Evolutionary conservation across 1,284 basidiomycete genomes (phyloP).

Genomic region (Ganoderma resinaceum): DNA sequence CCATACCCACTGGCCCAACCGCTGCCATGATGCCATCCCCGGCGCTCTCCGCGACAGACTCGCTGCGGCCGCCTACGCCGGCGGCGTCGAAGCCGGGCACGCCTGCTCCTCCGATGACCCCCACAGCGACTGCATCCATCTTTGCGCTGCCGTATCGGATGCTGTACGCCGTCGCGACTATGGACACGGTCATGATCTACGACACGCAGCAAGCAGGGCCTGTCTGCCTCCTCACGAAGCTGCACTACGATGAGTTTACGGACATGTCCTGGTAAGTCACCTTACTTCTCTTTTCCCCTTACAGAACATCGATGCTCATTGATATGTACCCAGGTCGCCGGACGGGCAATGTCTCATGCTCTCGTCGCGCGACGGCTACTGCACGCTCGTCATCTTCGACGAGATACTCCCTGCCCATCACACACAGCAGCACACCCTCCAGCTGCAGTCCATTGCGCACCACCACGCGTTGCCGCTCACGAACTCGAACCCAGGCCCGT

Average conservation of each 20-base stretch:
- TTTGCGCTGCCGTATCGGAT: conserved; percentile 95
- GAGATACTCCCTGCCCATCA: conserved; percentile 89
- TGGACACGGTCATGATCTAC: conserved; percentile 95
- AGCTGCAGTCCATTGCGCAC: conserved; percentile 87
- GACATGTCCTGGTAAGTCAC: conserved; percentile 90
- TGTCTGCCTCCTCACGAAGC: conserved; percentile 90
- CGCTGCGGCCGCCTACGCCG: conserved; percentile 60
- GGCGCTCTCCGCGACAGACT: conserved; percentile 62
- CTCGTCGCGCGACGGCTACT: conserved; percentile 96
- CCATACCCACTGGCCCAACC: conserved; percentile 48
- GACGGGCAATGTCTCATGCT: conserved; percentile 95
- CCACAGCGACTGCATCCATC: conserved; percentile 60
- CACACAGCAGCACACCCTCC: conserved; percentile 87
- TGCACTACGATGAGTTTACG: conserved; percentile 98
- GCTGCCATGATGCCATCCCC: conserved; percentile 57
- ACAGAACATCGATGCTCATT: conserved; percentile 3
- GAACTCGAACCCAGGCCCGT: conserved; percentile 29
- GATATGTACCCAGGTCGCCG: conserved; percentile 77
- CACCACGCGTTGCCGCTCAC: conserved; percentile 75
- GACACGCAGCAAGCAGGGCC: conserved; percentile 97
- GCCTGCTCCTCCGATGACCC: conserved; percentile 41
- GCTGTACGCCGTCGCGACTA: conserved; percentile 96
- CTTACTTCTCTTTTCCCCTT: conserved; percentile 8
- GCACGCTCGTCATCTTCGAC: conserved; percentile 91
- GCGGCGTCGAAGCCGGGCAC: conserved; percentile 63